These are phyloP conservation scores for Vaccinium vitisidaea DNA, from an alignment of 148 eudicot genomes.

Conservation along the genomic window DNA sequence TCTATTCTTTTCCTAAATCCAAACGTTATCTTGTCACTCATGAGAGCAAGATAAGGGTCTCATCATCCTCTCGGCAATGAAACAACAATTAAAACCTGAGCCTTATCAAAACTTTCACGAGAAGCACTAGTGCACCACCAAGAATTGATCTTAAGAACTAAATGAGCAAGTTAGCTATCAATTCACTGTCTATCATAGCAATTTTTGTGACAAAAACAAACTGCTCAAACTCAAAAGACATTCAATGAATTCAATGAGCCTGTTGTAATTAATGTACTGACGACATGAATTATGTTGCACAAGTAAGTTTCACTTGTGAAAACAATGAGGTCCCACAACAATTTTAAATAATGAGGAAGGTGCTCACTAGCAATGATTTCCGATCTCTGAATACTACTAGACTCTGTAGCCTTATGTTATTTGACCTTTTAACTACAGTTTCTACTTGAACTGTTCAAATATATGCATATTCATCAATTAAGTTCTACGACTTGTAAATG, in stretches of 20 bases:
- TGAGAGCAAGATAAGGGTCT: not conserved
- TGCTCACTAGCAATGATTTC: not conserved
- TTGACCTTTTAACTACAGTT: not conserved
- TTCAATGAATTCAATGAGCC: not conserved
- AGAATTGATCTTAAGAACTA: not conserved
- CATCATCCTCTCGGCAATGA: not conserved
- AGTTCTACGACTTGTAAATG: not conserved
- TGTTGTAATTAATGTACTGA: not conserved
- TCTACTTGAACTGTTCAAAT: not conserved
- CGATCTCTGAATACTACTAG: not conserved
- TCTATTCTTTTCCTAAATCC: not conserved
- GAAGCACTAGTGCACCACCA: not conserved
- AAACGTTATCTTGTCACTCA: not conserved
- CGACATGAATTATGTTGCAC: not conserved
- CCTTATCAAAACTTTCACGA: not conserved
- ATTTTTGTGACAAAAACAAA: not conserved
- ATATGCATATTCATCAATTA: not conserved
- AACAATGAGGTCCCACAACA: not conserved
- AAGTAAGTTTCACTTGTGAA: not conserved
- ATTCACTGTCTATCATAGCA: not conserved
- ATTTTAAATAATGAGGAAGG: not conserved
- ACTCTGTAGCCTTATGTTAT: not conserved
- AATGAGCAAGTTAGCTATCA: not conserved
- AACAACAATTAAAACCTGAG: not conserved
- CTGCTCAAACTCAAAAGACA: not conserved